Evolutionary conservation across 768 basidiomycete genomes (phyloP).

Genomic region (Ramaria sp.): DNA sequence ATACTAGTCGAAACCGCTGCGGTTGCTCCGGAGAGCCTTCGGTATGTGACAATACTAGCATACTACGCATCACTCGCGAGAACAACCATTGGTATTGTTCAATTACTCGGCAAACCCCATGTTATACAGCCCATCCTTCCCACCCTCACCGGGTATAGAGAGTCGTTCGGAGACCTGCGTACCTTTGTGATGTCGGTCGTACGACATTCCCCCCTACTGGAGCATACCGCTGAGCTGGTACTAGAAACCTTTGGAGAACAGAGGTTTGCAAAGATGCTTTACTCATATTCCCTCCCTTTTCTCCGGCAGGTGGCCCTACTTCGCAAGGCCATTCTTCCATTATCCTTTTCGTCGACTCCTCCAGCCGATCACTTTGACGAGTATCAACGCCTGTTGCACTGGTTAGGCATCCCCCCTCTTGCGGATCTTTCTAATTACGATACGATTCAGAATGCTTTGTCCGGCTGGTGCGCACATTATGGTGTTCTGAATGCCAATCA

Average conservation of each 20-base stretch:
- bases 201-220: conserved; percentile 79
- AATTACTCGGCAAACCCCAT: conserved; percentile 60
- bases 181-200: conserved; percentile 90
- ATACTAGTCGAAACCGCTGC: conserved; percentile 85
- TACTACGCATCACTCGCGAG: conserved; percentile 89
- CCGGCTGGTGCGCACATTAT: conserved; percentile 86
- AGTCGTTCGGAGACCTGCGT: conserved; percentile 74
- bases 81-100: conserved; percentile 77
- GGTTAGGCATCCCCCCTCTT: conserved; percentile 72
- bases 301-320: conserved; percentile 81
- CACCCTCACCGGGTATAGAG: conserved; percentile 33
- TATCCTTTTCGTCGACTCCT: conserved; percentile 43
- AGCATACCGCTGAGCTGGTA: conserved; percentile 71
- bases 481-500: conserved; percentile 71
- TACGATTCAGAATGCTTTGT: conserved; percentile 78
- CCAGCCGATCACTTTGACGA: conserved; percentile 39
- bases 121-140: conserved; percentile 12
- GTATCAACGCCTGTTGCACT: conserved; percentile 62
- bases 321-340: conserved; percentile 62
- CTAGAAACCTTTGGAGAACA: conserved; percentile 77
- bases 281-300: conserved; percentile 85
- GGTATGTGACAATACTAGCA: conserved; percentile 76
- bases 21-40: conserved; percentile 80
- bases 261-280: conserved; percentile 76
- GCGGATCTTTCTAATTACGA: conserved; percentile 74